phyloP scores from a whole-genome alignment of 176 grass and related monocot genomes.

The Stipa capillata region DNA sequence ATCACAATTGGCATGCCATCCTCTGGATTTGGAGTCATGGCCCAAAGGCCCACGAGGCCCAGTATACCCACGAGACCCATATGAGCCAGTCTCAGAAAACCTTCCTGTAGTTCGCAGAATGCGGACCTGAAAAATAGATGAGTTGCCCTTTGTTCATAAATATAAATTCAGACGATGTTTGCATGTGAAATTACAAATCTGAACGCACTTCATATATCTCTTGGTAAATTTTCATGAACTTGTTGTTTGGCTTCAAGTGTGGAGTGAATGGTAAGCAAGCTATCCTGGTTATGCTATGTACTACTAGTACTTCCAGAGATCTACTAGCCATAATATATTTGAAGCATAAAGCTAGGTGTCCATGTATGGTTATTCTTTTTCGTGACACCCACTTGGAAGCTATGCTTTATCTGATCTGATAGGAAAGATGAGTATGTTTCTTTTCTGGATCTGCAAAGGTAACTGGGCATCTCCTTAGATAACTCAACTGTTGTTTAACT shows the following conservation, averaged over 20 bases:
- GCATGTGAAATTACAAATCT: not conserved
- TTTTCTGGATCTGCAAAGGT: not conserved
- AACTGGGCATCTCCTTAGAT: not conserved
- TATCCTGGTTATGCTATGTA: not conserved
- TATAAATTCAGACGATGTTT: not conserved
- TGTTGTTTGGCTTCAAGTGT: not conserved
- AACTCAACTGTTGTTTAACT: not conserved
- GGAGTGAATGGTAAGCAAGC: not conserved
- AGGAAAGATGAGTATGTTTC: not conserved
- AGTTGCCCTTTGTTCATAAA: not conserved
- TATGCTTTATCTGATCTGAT: constrained; percentile 7
- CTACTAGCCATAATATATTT: not conserved
- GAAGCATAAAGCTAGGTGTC: constrained; percentile 7
- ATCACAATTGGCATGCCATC: too few relatives aligned
- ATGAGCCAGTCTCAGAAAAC: too few relatives aligned
- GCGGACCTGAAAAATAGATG: not conserved
- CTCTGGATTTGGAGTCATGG: too few relatives aligned
- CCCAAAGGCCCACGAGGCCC: too few relatives aligned
- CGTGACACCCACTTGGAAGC: not conserved
- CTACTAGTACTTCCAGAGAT: not conserved
- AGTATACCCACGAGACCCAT: too few relatives aligned
- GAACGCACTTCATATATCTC: not conserved
- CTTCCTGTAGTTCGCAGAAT: too few relatives aligned
- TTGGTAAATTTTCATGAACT: not conserved
- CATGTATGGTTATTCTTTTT: constrained; percentile 16